Percentiles rank a stretch among this genome's conserved stretches.
These are phyloP conservation scores for Purpureocillium lavendulum DNA, from an alignment of 2,329 filamentous ascomycete species.

Conservation along the genomic window DNA sequence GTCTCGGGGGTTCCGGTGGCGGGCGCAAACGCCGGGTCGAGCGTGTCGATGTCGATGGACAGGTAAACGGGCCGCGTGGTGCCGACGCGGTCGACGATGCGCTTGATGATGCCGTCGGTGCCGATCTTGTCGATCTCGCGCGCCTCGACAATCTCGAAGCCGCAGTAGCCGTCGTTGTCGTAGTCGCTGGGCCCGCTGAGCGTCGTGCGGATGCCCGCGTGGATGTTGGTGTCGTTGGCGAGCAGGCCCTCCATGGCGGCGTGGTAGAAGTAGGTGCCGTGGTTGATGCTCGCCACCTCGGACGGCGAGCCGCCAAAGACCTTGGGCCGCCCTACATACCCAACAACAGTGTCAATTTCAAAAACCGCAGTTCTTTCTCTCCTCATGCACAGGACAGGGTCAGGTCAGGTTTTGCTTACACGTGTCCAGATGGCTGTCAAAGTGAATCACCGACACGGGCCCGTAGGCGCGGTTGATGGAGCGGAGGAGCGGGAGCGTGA, in stretches of 20 bases:
- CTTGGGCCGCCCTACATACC: background rate
- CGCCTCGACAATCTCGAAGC: conserved; percentile 12
- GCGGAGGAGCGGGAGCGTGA: conserved; percentile 57
- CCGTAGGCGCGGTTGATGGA: conserved; percentile 52
- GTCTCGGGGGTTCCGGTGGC: conserved; percentile 79
- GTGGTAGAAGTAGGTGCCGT: conserved; percentile 42
- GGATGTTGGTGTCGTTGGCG: conserved; percentile 53
- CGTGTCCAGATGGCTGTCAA: conserved; percentile 47
- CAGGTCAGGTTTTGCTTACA: too few relatives aligned
- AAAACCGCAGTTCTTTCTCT: too few relatives aligned
- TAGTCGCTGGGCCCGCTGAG: conserved; percentile 40
- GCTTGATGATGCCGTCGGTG: conserved; percentile 53
- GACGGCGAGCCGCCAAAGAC: background rate
- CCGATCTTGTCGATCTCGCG: conserved; percentile 71
- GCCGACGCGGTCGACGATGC: conserved; percentile 61
- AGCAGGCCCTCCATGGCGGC: too few relatives aligned
- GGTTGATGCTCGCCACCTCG: background rate
- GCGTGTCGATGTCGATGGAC: conserved; percentile 68
- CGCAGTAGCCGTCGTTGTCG: conserved; percentile 12
- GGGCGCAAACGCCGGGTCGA: conserved; percentile 49
- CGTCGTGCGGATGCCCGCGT: conserved; percentile 71
- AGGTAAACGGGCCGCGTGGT: conserved; percentile 63
- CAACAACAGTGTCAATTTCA: too few relatives aligned
- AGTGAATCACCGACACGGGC: conserved; percentile 59
- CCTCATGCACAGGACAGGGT: too few relatives aligned